Conservation (phyloP, 352 stramenopile species). For the Globisporangium canariense region DNA sequence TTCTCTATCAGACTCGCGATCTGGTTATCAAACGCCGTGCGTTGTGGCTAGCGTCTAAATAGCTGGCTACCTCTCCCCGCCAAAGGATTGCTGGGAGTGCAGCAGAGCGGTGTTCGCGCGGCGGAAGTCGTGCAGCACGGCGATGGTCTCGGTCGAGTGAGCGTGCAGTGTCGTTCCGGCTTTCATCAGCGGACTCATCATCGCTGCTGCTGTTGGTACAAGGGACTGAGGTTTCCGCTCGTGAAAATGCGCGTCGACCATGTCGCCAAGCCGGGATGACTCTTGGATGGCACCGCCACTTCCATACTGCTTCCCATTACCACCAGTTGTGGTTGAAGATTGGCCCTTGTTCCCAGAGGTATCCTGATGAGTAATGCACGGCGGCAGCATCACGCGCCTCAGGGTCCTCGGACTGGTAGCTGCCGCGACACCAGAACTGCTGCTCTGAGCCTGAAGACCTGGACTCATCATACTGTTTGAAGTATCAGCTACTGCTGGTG, state of each 20-base stretch:
- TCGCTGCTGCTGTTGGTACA: background rate
- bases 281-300: background rate
- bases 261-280: constrained; percentile 29
- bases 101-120: constrained; percentile 36
- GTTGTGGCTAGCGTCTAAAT: background rate
- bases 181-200: constrained; percentile 6
- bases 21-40: background rate
- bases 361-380: constrained; percentile 14
- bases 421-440: background rate
- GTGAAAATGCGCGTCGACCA: constrained; percentile 42
- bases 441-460: background rate
- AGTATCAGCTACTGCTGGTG: background rate
- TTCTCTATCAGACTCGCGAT: background rate
- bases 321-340: background rate
- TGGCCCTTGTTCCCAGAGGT: background rate
- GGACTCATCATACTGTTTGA: background rate
- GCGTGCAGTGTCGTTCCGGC: constrained; percentile 2
- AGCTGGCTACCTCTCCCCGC: background rate
- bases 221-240: constrained; percentile 29
- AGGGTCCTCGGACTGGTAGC: constrained; percentile 2
- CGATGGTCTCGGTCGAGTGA: constrained; percentile 23
- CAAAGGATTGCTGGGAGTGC: constrained; percentile 31
- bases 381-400: constrained; percentile 22
- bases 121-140: constrained; percentile 51
- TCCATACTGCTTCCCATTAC: constrained; percentile 8